A percentile compares a stretch with the other conserved stretches of the same genome.
These are phyloP conservation scores for Penicillium ochrochloron DNA, from an alignment of 495 filamentous ascomycete genomes.

Conservation along the genomic window DNA sequence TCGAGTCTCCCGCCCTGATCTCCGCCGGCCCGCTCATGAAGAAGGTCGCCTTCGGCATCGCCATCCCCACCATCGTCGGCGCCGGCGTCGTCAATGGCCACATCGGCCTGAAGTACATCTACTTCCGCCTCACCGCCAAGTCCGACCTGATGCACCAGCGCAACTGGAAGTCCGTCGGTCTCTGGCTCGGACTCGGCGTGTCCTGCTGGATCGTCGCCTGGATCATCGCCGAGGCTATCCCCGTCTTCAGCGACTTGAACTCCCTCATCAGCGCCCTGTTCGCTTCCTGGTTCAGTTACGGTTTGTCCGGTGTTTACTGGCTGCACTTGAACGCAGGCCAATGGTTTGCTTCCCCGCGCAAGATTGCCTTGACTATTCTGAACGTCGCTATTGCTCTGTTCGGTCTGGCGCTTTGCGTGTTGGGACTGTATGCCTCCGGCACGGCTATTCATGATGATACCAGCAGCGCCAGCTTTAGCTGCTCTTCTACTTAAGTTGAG, in stretches of 20 bases:
- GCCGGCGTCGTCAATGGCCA: conserved; percentile 74
- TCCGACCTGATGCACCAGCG: conserved; percentile 58
- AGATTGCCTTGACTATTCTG: conserved; percentile 37
- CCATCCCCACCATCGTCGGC: conserved; percentile 72
- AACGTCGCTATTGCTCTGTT: conserved; percentile 35
- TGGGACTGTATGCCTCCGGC: conserved; percentile 47
- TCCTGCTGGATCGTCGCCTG: conserved; percentile 65
- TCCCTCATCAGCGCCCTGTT: conserved; percentile 49
- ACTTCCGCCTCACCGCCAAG: conserved; percentile 61
- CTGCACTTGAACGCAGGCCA: conserved; percentile 43
- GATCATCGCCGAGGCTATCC: conserved; percentile 71
- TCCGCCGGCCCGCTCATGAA: conserved; percentile 65
- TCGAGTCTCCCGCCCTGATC: conserved; percentile 71
- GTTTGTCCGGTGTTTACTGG: conserved; percentile 50
- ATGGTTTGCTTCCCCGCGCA: conserved; percentile 38
- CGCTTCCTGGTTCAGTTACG: conserved; percentile 50
- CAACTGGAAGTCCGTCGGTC: conserved; percentile 48
- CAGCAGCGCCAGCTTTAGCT: conserved; percentile 38
- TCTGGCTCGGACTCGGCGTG: conserved; percentile 61
- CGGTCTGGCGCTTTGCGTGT: conserved; percentile 36
- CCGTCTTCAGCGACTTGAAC: conserved; percentile 68
- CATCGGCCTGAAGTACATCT: conserved; percentile 66
- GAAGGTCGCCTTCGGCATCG: conserved; percentile 79
- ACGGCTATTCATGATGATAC: conserved; percentile 47
- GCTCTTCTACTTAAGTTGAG: conserved; percentile 29